Evolutionary conservation across 2,329 filamentous ascomycete genomes (phyloP).

Genomic region (Talaromyces sp.): DNA sequence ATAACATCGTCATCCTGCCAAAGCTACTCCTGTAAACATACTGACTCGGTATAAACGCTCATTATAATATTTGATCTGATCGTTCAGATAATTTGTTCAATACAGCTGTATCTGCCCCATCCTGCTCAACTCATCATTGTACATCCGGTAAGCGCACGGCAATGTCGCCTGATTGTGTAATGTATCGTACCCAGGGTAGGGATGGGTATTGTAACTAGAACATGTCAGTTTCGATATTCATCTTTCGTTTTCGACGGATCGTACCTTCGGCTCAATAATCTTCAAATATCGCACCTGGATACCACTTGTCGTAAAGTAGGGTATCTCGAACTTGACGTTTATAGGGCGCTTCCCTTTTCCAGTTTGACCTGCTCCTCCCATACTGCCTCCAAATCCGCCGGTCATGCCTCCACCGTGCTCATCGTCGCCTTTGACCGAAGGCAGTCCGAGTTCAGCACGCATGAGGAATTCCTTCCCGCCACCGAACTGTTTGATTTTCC

Average conservation of each 20-base stretch:
- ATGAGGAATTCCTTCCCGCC: constrained; percentile 98
- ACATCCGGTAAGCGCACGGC: constrained; percentile 91
- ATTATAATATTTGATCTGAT: constrained; percentile 2
- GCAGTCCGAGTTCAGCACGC: constrained; percentile 91
- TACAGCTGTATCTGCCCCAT: not conserved
- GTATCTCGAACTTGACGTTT: constrained; percentile 99
- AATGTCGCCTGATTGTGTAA: constrained; percentile 96
- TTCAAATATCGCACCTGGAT: constrained; percentile 98
- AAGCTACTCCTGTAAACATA: not conserved
- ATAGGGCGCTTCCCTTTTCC: constrained; percentile 94
- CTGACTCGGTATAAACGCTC: not conserved
- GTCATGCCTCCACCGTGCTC: constrained; percentile 97
- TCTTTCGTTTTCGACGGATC: constrained; percentile 26
- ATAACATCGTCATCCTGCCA: not conserved
- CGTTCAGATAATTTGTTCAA: not conserved
- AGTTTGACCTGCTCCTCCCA: constrained; percentile 77
- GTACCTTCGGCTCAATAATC: constrained; percentile 98
- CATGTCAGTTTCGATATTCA: constrained; percentile 3
- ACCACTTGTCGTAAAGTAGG: constrained; percentile 99
- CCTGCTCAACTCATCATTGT: constrained; percentile 51
- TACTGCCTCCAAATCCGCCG: constrained; percentile 91
- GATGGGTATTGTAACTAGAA: constrained; percentile 91
- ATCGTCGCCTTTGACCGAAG: constrained; percentile 90
- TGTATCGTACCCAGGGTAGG: constrained; percentile 96
- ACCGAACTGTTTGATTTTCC: constrained; percentile 99